Percentiles rank a stretch among this genome's conserved stretches.
These are phyloP conservation scores for Colletotrichum camelliae DNA, from an alignment of 2,329 filamentous ascomycete genomes.

Conservation along the genomic window DNA sequence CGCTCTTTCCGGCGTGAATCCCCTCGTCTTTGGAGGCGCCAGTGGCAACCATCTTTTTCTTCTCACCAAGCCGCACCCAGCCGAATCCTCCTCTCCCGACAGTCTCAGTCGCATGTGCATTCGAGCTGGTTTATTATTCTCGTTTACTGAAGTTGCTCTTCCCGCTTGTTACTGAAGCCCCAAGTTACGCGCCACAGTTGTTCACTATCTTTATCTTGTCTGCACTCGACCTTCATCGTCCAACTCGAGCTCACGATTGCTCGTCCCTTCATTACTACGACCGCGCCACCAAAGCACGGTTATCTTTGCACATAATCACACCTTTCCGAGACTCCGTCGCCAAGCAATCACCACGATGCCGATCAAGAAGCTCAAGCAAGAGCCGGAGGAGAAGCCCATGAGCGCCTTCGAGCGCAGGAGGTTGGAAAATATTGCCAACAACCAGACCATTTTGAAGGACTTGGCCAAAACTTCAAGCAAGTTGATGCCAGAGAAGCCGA, in stretches of 20 bases:
- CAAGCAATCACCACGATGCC: conserved; percentile 44
- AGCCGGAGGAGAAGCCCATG: conserved; percentile 55
- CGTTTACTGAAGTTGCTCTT: neutral
- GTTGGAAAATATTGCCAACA: conserved; percentile 85
- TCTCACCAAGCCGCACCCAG: neutral
- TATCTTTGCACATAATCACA: neutral
- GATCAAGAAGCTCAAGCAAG: conserved; percentile 41
- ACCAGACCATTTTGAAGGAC: conserved; percentile 80
- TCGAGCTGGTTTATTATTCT: neutral
- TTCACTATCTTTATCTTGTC: neutral
- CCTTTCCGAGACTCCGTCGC: neutral
- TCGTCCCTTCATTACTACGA: rapidly evolving
- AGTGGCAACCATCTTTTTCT: neutral
- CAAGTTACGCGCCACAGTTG: no score
- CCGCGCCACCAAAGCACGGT: neutral
- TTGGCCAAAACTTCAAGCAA: conserved; percentile 75
- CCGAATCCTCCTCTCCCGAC: no score
- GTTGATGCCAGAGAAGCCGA: conserved; percentile 67
- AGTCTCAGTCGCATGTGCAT: neutral
- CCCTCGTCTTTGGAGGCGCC: neutral
- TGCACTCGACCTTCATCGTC: neutral
- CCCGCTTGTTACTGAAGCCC: no score
- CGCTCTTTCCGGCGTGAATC: neutral
- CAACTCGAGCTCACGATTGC: neutral
- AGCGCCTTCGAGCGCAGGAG: conserved; percentile 88